phyloP scores from a whole-genome alignment of 306 rosid species.

The Prunus campanulata region DNA sequence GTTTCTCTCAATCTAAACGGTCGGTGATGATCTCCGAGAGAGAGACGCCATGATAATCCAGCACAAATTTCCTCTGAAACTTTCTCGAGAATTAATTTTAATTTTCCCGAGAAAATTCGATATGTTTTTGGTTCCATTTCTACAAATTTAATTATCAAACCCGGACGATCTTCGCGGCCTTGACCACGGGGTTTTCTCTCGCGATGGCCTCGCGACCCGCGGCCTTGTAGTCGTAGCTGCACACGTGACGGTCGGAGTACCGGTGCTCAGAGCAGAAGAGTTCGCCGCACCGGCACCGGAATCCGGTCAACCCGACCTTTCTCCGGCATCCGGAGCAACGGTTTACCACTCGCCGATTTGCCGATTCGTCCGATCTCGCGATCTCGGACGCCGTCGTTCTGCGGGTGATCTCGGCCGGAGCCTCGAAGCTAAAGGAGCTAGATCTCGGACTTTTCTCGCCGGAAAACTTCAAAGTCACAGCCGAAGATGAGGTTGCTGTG shows the following conservation, averaged over 20 bases:
- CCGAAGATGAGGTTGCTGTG: background rate
- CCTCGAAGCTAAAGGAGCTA: slow-evolving; percentile 22
- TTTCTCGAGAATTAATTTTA: background rate
- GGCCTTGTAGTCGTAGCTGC: slow-evolving; percentile 83
- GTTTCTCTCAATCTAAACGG: slow-evolving; percentile 7
- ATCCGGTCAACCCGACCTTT: slow-evolving; percentile 84
- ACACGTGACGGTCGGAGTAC: slow-evolving; percentile 93
- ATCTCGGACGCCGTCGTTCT: slow-evolving; percentile 22
- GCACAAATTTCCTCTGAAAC: slow-evolving; percentile 18
- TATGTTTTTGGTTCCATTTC: background rate
- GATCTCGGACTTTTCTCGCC: slow-evolving; percentile 51
- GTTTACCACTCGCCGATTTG: slow-evolving; percentile 58
- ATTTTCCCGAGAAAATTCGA: slow-evolving; percentile 15
- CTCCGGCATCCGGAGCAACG: slow-evolving; percentile 85
- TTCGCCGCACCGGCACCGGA: slow-evolving; percentile 94
- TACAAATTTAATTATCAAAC: slow-evolving; percentile 47
- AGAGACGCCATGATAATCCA: slow-evolving; percentile 33
- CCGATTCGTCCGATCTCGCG: slow-evolving; percentile 28
- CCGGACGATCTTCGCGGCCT: slow-evolving; percentile 80
- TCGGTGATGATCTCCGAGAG: slow-evolving; percentile 28
- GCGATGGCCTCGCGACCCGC: slow-evolving; percentile 92
- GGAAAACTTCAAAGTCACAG: slow-evolving; percentile 37
- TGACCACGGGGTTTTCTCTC: slow-evolving; percentile 86
- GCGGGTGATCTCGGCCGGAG: slow-evolving; percentile 8
- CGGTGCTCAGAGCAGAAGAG: slow-evolving; percentile 86